phyloP scores from a whole-genome alignment of 768 basidiomycete genomes.

The Lactifluus echinatus region DNA sequence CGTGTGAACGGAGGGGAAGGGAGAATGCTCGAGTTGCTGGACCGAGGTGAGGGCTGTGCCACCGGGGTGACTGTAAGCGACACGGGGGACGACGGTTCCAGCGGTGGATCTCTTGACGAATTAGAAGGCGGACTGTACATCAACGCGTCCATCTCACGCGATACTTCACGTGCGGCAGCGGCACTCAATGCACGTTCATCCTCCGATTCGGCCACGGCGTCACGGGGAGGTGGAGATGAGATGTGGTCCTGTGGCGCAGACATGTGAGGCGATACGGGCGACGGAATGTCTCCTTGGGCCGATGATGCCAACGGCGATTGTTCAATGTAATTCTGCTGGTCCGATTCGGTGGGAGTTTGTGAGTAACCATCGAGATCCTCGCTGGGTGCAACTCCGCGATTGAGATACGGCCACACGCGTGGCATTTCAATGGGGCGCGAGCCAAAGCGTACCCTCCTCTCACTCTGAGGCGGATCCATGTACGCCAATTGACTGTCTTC shows the following conservation, averaged over 20 bases:
- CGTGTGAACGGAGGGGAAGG: slow-evolving; percentile 24
- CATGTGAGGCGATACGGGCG: not conserved
- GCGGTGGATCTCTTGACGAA: slow-evolving; percentile 6
- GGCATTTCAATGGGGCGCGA: slow-evolving; percentile 15
- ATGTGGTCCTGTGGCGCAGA: not conserved
- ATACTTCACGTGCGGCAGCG: slow-evolving; percentile 61
- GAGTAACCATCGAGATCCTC: not conserved
- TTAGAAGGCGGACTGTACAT: slow-evolving; percentile 30
- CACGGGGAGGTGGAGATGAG: slow-evolving; percentile 6
- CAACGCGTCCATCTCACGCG: slow-evolving; percentile 53
- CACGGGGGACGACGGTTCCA: slow-evolving; percentile 30
- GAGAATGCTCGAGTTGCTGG: slow-evolving; percentile 19
- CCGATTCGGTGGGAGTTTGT: not conserved
- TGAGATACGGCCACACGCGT: not conserved
- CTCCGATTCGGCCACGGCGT: slow-evolving; percentile 25
- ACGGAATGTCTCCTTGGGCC: not conserved
- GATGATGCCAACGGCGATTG: not conserved
- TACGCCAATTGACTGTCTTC: slow-evolving; percentile 27
- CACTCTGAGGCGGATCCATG: slow-evolving; percentile 16
- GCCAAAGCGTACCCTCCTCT: slow-evolving; percentile 11
- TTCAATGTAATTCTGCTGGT: not conserved
- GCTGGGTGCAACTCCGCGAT: not conserved
- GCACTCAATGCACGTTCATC: slow-evolving; percentile 51
- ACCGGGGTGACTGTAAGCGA: slow-evolving; percentile 29
- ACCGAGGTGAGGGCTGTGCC: slow-evolving; percentile 15